Conservation (phyloP, 2,329 filamentous ascomycete genomes). For the Fusarium equiseti region DNA sequence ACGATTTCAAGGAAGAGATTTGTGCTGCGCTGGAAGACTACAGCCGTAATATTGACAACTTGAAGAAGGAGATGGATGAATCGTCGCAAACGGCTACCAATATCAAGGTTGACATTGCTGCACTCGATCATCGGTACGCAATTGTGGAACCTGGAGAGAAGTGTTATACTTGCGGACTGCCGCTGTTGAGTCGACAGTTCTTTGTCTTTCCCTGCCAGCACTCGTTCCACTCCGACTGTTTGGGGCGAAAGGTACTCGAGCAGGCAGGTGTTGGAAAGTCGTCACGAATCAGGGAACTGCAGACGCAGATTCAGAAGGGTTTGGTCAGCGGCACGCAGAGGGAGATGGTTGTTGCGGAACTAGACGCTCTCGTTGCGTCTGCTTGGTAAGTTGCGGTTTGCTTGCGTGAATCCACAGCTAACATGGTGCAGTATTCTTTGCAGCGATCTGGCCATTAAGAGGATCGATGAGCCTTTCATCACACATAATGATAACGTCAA, state of each 20-base stretch:
- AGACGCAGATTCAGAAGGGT: slow-evolving; percentile 84
- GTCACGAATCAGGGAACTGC: slow-evolving; percentile 85
- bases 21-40: slow-evolving; percentile 95
- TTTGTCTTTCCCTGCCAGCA: slow-evolving; percentile 99
- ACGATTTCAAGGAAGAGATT: slow-evolving; percentile 99
- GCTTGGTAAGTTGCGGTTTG: slow-evolving; percentile 74
- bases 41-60: slow-evolving; percentile 85
- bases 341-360: slow-evolving; percentile 85
- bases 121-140: slow-evolving; percentile 88
- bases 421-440: slow-evolving; percentile 80
- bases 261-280: slow-evolving; percentile 81
- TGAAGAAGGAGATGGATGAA: slow-evolving; percentile 97
- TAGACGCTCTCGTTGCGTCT: slow-evolving; percentile 91
- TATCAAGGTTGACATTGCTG: slow-evolving; percentile 89
- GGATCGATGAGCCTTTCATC: slow-evolving; percentile 94
- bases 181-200: slow-evolving; percentile 89
- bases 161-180: slow-evolving; percentile 89
- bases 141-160: slow-evolving; percentile 97
- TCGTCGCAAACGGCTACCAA: slow-evolving; percentile 88
- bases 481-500: slow-evolving; percentile 76
- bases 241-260: slow-evolving; percentile 87
- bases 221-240: slow-evolving; percentile 94
- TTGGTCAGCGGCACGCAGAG: slow-evolving; percentile 76
- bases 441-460: slow-evolving; percentile 93
- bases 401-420: background rate